A percentile compares a stretch with the other conserved stretches of the same genome.
Conservation (phyloP, 2,329 filamentous ascomycete species). For the Talaromyces sp. region DNA sequence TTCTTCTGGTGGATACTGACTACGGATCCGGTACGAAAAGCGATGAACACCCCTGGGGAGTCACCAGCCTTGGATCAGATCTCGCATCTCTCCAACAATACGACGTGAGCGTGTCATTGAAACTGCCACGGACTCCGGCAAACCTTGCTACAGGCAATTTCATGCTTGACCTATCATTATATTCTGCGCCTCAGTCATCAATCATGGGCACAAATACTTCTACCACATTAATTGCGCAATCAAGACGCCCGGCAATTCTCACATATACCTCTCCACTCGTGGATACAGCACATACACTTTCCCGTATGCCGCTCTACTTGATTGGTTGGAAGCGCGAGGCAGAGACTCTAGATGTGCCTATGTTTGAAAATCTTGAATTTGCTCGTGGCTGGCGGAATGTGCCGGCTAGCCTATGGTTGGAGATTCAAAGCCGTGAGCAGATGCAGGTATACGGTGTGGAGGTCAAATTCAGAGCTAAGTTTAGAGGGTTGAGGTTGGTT, state of each 20-base stretch:
- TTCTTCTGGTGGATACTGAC: not conserved
- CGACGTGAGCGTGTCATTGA: constrained; percentile 72
- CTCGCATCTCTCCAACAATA: constrained; percentile 74
- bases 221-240: constrained; percentile 54
- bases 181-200: constrained; percentile 46
- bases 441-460: constrained; percentile 73
- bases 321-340: constrained; percentile 63
- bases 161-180: constrained; percentile 79
- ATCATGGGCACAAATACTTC: constrained; percentile 29
- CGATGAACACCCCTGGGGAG: constrained; percentile 52
- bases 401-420: constrained; percentile 56
- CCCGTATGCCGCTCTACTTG: constrained; percentile 67
- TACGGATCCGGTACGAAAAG: constrained; percentile 24
- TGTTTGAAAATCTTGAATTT: constrained; percentile 74
- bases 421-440: constrained; percentile 64
- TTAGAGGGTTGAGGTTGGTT: constrained; percentile 64
- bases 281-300: constrained; percentile 57
- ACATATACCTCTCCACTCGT: constrained; percentile 73
- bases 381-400: constrained; percentile 50
- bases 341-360: constrained; percentile 60
- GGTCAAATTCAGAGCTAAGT: constrained; percentile 68
- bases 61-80: constrained; percentile 47
- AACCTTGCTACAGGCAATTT: constrained; percentile 85
- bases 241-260: constrained; percentile 71
- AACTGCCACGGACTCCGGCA: constrained; percentile 70